A percentile compares a stretch with the other conserved stretches of the same genome.
phyloP scores from a whole-genome alignment of 1,139 yeast species.

The Blastobotrys persicus region DNA sequence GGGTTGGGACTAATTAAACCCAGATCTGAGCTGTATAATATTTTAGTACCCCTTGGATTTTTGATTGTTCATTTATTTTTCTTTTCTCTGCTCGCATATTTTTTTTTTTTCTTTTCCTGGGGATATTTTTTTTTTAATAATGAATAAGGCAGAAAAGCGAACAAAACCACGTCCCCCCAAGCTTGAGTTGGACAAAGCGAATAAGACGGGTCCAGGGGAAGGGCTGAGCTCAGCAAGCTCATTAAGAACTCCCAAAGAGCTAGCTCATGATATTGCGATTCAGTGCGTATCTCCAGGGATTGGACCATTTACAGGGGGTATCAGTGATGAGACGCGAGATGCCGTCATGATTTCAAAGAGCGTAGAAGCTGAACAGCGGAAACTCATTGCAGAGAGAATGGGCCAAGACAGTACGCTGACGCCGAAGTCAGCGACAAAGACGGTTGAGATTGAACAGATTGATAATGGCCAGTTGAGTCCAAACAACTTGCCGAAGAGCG shows the following conservation, averaged over 20 bases:
- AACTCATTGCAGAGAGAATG: conserved; percentile 32
- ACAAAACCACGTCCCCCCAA: conserved; percentile 21
- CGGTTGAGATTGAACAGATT: conserved; percentile 2
- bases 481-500: conserved; percentile 2
- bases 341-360: conserved; percentile 36
- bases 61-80: too few species aligned
- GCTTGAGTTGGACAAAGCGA: conserved; percentile 20
- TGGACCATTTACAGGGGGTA: conserved; percentile 29
- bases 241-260: conserved; percentile 34
- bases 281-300: conserved; percentile 44
- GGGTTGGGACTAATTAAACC: not conserved
- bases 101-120: not conserved
- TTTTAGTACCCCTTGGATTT: too few species aligned
- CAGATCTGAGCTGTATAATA: not conserved
- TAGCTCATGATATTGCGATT: conserved; percentile 37
- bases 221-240: conserved; percentile 13
- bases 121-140: not conserved
- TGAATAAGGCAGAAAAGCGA: conserved; percentile 4
- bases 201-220: conserved; percentile 11
- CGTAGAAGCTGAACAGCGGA: conserved; percentile 40
- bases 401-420: conserved; percentile 11
- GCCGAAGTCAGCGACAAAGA: conserved; percentile 9
- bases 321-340: conserved; percentile 36
- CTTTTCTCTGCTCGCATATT: too few species aligned
- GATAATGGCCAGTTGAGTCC: conserved; percentile 1